These are phyloP conservation scores for Hippophae rhamnoides DNA, from an alignment of 306 rosid species.

Conservation along the genomic window DNA sequence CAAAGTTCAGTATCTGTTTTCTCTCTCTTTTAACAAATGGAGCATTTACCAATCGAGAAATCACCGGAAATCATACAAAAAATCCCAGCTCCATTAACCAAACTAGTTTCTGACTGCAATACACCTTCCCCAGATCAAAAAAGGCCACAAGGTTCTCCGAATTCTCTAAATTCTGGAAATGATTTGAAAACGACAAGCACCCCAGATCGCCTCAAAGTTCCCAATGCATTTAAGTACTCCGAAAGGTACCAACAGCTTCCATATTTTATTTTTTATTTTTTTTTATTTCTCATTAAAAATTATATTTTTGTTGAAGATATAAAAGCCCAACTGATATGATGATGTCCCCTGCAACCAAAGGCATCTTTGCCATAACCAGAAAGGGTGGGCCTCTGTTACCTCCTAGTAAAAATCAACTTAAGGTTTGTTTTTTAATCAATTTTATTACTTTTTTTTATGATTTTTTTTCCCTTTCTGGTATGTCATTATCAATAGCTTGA, in stretches of 20 bases:
- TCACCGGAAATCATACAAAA: slow-evolving; percentile 21
- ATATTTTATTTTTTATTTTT: not conserved
- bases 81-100: slow-evolving; percentile 25
- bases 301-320: slow-evolving; percentile 32
- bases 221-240: slow-evolving; percentile 71
- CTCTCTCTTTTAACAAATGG: slow-evolving; percentile 24
- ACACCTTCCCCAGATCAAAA: slow-evolving; percentile 32
- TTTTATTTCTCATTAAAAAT: not conserved
- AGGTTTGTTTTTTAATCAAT: slow-evolving; percentile 23
- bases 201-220: slow-evolving; percentile 64
- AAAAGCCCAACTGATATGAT: slow-evolving; percentile 85
- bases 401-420: slow-evolving; percentile 34
- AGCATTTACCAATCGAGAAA: slow-evolving; percentile 8
- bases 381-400: slow-evolving; percentile 50
- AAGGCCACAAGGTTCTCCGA: slow-evolving; percentile 16
- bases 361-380: slow-evolving; percentile 62
- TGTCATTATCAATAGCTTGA: too few species aligned
- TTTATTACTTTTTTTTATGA: too few species aligned
- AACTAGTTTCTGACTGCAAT: slow-evolving; percentile 20
- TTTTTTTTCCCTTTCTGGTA: too few species aligned
- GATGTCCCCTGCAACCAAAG: slow-evolving; percentile 74
- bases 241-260: slow-evolving; percentile 46
- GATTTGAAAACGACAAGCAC: slow-evolving; percentile 47
- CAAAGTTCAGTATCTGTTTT: not conserved
- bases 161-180: slow-evolving; percentile 19